Conservation (phyloP, 495 filamentous ascomycete species). For the Aspergillus baeticus region DNA sequence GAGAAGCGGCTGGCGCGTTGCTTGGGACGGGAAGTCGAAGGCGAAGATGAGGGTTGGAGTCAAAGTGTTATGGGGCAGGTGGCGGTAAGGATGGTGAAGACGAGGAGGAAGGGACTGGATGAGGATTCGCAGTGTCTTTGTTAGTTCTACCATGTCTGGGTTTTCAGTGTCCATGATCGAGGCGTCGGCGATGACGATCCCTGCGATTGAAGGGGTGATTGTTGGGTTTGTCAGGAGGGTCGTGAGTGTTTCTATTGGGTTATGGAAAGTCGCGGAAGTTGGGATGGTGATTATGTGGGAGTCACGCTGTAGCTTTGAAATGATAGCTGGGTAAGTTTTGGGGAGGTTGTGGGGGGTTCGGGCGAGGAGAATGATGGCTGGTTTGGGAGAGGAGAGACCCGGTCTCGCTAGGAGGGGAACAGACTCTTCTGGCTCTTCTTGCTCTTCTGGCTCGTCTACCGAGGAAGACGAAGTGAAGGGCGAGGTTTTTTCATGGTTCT, state of each 20-base stretch:
- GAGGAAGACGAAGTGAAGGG: too few species aligned
- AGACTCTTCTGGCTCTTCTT: too few species aligned
- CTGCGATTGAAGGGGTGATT: background rate
- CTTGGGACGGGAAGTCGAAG: constrained; percentile 14
- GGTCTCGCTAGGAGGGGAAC: background rate
- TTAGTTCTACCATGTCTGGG: background rate
- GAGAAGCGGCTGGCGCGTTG: background rate
- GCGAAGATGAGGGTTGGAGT: constrained; percentile 11
- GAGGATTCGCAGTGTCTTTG: background rate
- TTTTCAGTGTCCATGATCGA: constrained; percentile 8
- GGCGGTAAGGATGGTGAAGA: background rate
- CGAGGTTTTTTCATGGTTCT: too few species aligned
- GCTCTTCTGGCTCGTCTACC: too few species aligned
- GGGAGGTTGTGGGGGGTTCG: background rate
- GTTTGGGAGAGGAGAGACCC: background rate
- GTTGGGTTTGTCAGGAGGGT: background rate
- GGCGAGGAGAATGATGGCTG: background rate
- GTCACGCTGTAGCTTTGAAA: constrained; percentile 9
- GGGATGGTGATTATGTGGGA: constrained; percentile 1
- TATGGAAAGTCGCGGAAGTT: background rate
- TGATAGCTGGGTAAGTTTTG: background rate
- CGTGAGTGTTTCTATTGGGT: background rate
- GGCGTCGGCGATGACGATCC: constrained; percentile 14
- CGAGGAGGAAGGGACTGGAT: background rate
- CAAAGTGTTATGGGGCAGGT: background rate